Evolutionary conservation across 108 stramenopile genomes (phyloP), one percentile per base, ranked within the genome.

Genomic region (Conticribra weissflogii): DNA sequence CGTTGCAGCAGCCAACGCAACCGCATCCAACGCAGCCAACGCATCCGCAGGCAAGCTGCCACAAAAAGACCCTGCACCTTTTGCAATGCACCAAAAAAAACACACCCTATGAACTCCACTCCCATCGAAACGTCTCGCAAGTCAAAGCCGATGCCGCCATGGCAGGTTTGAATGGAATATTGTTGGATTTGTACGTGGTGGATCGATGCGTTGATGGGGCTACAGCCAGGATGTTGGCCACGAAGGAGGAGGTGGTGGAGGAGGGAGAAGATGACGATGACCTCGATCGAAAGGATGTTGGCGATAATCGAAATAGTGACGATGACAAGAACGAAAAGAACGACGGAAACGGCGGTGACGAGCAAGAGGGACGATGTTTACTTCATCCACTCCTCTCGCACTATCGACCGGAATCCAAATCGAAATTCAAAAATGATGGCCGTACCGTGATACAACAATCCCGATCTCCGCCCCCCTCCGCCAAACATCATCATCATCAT

Each of bases 201-300:
- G 75, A 76, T 68, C 54, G 75, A 57, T 68, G 49, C 28, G 63
- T 76, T 4, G 75, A 76, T 51, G 59, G 58, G 54, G 67, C 67
- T 25, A 18, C 62, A 28, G 67, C 75, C 27, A 55, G 25, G 34
- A 76, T 76, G 67, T 45, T 58, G 3, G 67, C 67, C 24, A 69
- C 56, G 28, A 71, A 53, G 9, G 63, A 65, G 32, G 32, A 65
- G 18, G 24, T 21, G 17, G 36, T n/a, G 22, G 18, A 9, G 1
- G 15, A 2, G 8, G 28, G 46, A 0, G 19, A 28, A 27, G 19
- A 18, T 1, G 32, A 56, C 15, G 48, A 56, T 36, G 58, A 51
- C 36, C 36, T 5, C 36, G 12, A 41, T 41, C 21, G 60, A 33
- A 46, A 46, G n/a, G n/a, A n/a, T n/a, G n/a, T n/a, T n/a, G n/a